Conservation (phyloP, 768 basidiomycete genomes). For the Boletus subparvulus region DNA sequence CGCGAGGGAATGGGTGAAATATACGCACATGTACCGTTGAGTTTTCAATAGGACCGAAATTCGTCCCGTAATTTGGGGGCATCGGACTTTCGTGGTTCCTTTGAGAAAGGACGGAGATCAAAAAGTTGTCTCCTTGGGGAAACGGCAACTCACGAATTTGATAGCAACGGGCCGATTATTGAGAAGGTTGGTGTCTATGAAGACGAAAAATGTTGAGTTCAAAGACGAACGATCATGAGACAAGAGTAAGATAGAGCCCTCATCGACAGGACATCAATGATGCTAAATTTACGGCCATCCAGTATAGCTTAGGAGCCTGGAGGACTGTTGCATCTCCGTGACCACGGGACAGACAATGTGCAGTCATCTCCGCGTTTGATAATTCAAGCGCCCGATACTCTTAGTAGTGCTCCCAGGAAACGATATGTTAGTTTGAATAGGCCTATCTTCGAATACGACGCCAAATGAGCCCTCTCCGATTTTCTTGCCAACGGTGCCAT, state of each 20-base stretch:
- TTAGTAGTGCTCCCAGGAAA: slow-evolving; percentile 3
- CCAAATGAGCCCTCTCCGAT: slow-evolving; percentile 99
- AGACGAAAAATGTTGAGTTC: slow-evolving; percentile 16
- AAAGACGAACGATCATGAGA: neutral
- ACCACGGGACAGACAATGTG: slow-evolving; percentile 3
- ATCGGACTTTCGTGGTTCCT: slow-evolving; percentile 96
- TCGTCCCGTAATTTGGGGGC: slow-evolving; percentile 97
- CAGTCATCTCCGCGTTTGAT: slow-evolving; percentile 1
- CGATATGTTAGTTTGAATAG: neutral
- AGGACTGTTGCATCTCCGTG: slow-evolving; percentile 4
- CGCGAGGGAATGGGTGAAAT: neutral
- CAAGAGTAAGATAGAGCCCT: neutral
- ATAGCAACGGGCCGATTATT: slow-evolving; percentile 89
- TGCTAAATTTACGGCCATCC: slow-evolving; percentile 2
- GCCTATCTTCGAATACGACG: slow-evolving; percentile 90
- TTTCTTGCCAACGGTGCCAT: slow-evolving; percentile 75
- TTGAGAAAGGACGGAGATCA: slow-evolving; percentile 19
- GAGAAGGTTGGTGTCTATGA: slow-evolving; percentile 79
- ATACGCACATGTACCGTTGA: slow-evolving; percentile 81
- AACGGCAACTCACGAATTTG: slow-evolving; percentile 76
- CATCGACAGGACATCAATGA: slow-evolving; percentile 6
- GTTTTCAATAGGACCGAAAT: slow-evolving; percentile 93
- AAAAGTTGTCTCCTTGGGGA: slow-evolving; percentile 9
- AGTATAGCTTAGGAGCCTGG: neutral
- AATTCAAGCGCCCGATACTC: slow-evolving; percentile 13